A percentile compares a stretch with the other conserved stretches of the same genome.
phyloP scores from a whole-genome alignment of 768 basidiomycete species.

The Pulveroboletus sp. region DNA sequence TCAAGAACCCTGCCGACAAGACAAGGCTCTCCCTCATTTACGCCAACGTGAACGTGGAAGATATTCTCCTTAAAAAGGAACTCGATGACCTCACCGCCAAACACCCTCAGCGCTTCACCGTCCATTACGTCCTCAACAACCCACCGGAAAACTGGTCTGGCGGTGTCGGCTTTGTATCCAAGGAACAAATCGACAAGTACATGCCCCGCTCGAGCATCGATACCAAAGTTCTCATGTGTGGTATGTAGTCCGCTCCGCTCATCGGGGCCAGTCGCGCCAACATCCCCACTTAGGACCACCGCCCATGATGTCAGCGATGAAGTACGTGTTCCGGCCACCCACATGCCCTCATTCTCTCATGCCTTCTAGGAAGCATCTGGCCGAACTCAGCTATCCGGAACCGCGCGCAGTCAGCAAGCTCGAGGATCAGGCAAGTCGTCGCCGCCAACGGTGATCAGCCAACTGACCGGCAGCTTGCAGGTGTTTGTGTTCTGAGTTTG shows the following conservation, averaged over 20 bases:
- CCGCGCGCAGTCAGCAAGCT: constrained; percentile 92
- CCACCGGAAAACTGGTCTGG: constrained; percentile 83
- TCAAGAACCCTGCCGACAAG: constrained; percentile 82
- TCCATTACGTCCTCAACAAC: constrained; percentile 94
- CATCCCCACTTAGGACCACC: constrained; percentile 50
- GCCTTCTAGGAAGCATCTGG: constrained; percentile 72
- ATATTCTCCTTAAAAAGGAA: constrained; percentile 88
- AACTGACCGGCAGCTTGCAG: constrained; percentile 25
- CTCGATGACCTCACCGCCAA: constrained; percentile 71
- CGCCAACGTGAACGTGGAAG: constrained; percentile 90
- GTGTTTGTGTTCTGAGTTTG: constrained; percentile 40
- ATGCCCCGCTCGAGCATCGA: constrained; percentile 64
- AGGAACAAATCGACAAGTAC: constrained; percentile 82
- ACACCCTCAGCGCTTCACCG: constrained; percentile 66
- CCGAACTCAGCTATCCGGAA: constrained; percentile 80
- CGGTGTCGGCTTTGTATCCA: constrained; percentile 89
- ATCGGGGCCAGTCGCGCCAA: background rate
- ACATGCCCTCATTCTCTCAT: constrained; percentile 1
- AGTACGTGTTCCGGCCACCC: constrained; percentile 41
- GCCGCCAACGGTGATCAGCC: no score
- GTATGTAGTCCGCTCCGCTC: constrained; percentile 40
- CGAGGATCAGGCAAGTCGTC: constrained; percentile 63
- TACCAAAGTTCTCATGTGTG: constrained; percentile 86
- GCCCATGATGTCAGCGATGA: constrained; percentile 77
- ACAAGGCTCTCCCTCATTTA: constrained; percentile 88